A percentile compares a stretch with the other conserved stretches of the same genome.
These are phyloP conservation scores for Bjerkandera adusta DNA, from an alignment of 1,284 basidiomycete species.

Conservation along the genomic window DNA sequence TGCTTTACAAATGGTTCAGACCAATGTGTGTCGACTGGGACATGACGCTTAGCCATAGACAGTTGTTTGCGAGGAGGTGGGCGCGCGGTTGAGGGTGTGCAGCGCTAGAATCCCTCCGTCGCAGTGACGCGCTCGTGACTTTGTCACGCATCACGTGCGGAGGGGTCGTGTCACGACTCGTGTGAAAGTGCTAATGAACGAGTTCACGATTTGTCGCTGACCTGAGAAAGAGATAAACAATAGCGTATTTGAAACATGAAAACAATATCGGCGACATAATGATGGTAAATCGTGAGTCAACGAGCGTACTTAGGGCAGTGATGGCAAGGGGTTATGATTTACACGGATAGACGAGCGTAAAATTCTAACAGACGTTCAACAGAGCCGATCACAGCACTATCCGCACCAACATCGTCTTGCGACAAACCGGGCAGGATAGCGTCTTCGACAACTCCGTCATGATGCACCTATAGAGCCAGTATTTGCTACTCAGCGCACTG, in stretches of 20 bases:
- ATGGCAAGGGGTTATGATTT: background rate
- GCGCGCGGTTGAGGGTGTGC: too few relatives aligned
- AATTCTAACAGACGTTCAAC: background rate
- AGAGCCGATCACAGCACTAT: slow-evolving; percentile 13
- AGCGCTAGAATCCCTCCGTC: too few relatives aligned
- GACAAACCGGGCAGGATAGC: slow-evolving; percentile 27
- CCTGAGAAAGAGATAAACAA: background rate
- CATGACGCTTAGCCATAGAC: too few relatives aligned
- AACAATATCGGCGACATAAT: background rate
- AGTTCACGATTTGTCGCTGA: too few relatives aligned
- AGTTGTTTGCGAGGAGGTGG: too few relatives aligned
- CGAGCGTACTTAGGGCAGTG: background rate
- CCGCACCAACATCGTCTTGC: slow-evolving; percentile 24
- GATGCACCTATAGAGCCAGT: slow-evolving; percentile 23
- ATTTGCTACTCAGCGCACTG: background rate
- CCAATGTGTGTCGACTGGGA: too few relatives aligned
- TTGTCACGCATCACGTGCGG: too few relatives aligned
- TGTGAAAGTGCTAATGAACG: too few relatives aligned
- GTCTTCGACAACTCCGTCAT: slow-evolving; percentile 24
- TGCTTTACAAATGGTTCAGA: too few relatives aligned
- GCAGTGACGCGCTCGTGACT: too few relatives aligned
- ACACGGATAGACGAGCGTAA: too few relatives aligned
- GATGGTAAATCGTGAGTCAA: background rate
- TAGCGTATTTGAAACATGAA: background rate
- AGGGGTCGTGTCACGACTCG: too few relatives aligned